Evolutionary conservation across 75 land plant genomes (phyloP).

Genomic region (Larix kaempferi): DNA sequence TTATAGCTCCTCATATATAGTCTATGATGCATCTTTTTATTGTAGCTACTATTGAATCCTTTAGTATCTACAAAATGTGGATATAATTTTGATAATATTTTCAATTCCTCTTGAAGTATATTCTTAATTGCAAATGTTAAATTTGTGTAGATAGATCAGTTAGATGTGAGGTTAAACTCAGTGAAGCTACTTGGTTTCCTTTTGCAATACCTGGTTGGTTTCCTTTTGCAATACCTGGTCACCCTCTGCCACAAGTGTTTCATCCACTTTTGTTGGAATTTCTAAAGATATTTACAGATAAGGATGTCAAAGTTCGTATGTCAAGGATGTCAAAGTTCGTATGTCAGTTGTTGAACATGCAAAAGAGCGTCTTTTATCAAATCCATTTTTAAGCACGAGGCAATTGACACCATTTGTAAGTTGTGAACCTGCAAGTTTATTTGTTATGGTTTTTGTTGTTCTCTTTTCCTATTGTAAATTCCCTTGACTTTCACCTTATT

Average conservation of each 20-base stretch:
- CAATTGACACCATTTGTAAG: slow-evolving; percentile 59
- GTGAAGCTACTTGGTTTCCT: slow-evolving; percentile 62
- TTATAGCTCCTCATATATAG: not conserved
- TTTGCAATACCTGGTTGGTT: no score
- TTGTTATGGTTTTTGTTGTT: not conserved
- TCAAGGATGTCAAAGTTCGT: slow-evolving; percentile 56
- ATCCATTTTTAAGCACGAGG: slow-evolving; percentile 54
- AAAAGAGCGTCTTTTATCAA: slow-evolving; percentile 50
- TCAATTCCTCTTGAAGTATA: not conserved
- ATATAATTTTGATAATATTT: not conserved
- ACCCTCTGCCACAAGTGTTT: slow-evolving; percentile 35
- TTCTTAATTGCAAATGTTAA: not conserved
- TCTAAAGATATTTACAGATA: slow-evolving; percentile 65
- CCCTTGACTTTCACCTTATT: not conserved
- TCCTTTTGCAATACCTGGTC: slow-evolving; percentile 53
- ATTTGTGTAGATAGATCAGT: slow-evolving; percentile 54
- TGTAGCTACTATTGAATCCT: not conserved
- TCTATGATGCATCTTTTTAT: not conserved
- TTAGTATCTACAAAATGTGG: no score
- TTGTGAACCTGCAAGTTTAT: not conserved
- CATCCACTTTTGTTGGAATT: slow-evolving; percentile 59
- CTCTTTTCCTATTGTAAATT: not conserved
- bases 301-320: slow-evolving; percentile 51
- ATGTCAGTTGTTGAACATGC: slow-evolving; percentile 57
- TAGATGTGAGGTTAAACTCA: slow-evolving; percentile 57